A percentile compares a stretch with the other conserved stretches of the same genome.
These are phyloP conservation scores for Herpetomonas tarakana DNA, from an alignment of 208 protist genomes.

Conservation along the genomic window DNA sequence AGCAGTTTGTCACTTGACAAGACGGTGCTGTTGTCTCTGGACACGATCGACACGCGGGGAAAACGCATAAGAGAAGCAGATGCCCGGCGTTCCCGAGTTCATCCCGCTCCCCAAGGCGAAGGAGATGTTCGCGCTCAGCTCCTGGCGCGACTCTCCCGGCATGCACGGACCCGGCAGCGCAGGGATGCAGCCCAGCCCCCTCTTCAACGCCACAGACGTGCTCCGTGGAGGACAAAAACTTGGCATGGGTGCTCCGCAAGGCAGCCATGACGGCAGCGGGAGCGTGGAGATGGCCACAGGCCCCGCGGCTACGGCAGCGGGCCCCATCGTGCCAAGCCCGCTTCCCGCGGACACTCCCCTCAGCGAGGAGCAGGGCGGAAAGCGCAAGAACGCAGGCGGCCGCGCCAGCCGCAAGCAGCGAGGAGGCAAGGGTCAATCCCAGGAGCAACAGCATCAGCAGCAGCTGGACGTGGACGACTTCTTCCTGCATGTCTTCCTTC, in stretches of 20 bases:
- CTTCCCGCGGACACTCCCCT: conserved; percentile 1
- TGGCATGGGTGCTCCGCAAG: background rate
- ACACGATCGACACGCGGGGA: too few species aligned
- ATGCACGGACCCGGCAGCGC: conserved; percentile 2
- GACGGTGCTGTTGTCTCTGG: too few species aligned
- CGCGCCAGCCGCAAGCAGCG: conserved; percentile 20
- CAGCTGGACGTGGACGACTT: conserved; percentile 60
- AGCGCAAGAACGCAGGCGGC: background rate
- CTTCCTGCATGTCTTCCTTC: conserved; percentile 57
- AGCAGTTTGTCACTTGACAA: too few species aligned
- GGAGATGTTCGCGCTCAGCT: conserved; percentile 67
- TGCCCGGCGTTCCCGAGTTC: conserved; percentile 66
- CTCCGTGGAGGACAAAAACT: background rate
- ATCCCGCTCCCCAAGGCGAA: conserved; percentile 74
- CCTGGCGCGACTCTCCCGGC: conserved; percentile 66
- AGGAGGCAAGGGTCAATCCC: conserved; percentile 14
- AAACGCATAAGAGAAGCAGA: too few species aligned
- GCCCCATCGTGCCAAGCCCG: background rate
- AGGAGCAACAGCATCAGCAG: conserved; percentile 4
- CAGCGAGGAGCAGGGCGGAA: conserved; percentile 4
- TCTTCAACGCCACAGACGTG: background rate
- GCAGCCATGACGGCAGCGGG: background rate
- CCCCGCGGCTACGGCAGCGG: background rate
- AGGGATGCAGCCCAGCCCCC: background rate
- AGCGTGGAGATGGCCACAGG: background rate